These are phyloP conservation scores for Linnemannia hyalina DNA, from an alignment of 192 early-diverging fungal genomes.

Conservation along the genomic window DNA sequence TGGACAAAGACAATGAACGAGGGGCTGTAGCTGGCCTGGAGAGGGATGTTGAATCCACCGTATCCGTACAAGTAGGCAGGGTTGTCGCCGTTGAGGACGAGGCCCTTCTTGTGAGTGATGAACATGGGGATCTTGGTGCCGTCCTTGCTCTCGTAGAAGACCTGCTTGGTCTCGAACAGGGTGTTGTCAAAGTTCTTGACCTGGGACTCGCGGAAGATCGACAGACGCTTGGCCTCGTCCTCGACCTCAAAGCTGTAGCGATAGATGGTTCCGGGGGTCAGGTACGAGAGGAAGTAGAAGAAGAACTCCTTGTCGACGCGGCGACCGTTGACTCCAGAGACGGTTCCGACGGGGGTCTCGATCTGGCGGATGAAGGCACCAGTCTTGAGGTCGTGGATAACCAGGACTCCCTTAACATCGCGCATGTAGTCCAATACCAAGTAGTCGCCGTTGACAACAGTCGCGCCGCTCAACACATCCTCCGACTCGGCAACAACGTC, in stretches of 20 bases:
- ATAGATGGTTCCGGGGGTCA: slow-evolving; percentile 71
- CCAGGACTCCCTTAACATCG: slow-evolving; percentile 70
- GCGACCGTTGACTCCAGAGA: slow-evolving; percentile 50
- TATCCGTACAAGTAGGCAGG: slow-evolving; percentile 78
- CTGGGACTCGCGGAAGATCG: slow-evolving; percentile 58
- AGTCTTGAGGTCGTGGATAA: slow-evolving; percentile 60
- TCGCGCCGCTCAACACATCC: slow-evolving; percentile 59
- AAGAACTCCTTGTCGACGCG: slow-evolving; percentile 67
- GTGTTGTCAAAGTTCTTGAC: slow-evolving; percentile 65
- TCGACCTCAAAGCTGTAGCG: slow-evolving; percentile 66
- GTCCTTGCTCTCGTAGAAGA: slow-evolving; percentile 76
- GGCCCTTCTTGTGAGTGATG: slow-evolving; percentile 68
- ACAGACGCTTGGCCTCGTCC: slow-evolving; percentile 29
- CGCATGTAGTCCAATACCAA: slow-evolving; percentile 71
- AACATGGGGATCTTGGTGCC: slow-evolving; percentile 79
- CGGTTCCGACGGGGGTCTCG: slow-evolving; percentile 65
- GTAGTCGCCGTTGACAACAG: slow-evolving; percentile 67
- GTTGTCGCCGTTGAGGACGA: slow-evolving; percentile 65
- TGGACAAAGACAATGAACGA: slow-evolving; percentile 61
- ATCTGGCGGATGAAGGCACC: slow-evolving; percentile 57
- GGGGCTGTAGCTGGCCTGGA: slow-evolving; percentile 60
- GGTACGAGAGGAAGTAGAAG: slow-evolving; percentile 67
- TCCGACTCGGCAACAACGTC: slow-evolving; percentile 70
- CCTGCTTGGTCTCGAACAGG: slow-evolving; percentile 71
- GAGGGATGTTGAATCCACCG: slow-evolving; percentile 72